These are phyloP conservation scores for Blastobotrys americana DNA, from an alignment of 805 yeast genomes.

Conservation along the genomic window DNA sequence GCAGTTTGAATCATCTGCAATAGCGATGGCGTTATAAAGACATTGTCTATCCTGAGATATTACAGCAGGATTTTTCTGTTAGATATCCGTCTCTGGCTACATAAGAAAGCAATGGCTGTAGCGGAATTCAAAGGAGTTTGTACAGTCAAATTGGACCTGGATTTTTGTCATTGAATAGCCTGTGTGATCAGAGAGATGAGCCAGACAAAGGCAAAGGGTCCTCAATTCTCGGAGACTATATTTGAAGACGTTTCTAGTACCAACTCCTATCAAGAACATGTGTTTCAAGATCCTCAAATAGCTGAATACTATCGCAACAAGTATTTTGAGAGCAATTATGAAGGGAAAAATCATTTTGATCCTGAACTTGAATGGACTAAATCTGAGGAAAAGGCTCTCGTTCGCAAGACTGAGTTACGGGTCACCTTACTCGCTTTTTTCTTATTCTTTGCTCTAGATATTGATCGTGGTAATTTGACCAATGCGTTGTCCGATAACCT, in stretches of 20 bases:
- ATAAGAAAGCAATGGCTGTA: too few species aligned
- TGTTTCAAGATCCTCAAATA: slow-evolving; percentile 1
- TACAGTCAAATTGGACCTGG: too few species aligned
- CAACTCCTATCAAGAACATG: slow-evolving; percentile 1
- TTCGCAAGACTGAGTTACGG: slow-evolving; percentile 45
- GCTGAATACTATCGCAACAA: slow-evolving; percentile 3
- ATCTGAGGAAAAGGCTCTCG: slow-evolving; percentile 40
- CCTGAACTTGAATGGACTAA: slow-evolving; percentile 45
- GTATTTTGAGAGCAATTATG: slow-evolving; percentile 36
- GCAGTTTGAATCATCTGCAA: too few species aligned
- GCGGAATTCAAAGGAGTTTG: too few species aligned
- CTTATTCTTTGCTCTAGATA: slow-evolving; percentile 49
- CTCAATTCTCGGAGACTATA: neutral
- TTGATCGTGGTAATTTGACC: slow-evolving; percentile 48
- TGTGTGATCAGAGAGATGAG: too few species aligned
- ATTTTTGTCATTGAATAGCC: too few species aligned
- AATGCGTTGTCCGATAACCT: slow-evolving; percentile 53
- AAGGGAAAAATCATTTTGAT: slow-evolving; percentile 47
- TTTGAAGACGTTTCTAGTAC: slow-evolving; percentile 1
- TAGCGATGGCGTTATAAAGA: too few species aligned
- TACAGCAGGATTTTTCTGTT: too few species aligned
- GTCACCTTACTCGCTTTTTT: slow-evolving; percentile 49
- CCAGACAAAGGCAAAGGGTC: too few species aligned
- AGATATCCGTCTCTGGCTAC: too few species aligned
- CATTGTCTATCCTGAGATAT: too few species aligned